A percentile compares a stretch with the other conserved stretches of the same genome.
Conservation (phyloP, 805 yeast genomes). For the Metschnikowia chrysomelidarum region DNA sequence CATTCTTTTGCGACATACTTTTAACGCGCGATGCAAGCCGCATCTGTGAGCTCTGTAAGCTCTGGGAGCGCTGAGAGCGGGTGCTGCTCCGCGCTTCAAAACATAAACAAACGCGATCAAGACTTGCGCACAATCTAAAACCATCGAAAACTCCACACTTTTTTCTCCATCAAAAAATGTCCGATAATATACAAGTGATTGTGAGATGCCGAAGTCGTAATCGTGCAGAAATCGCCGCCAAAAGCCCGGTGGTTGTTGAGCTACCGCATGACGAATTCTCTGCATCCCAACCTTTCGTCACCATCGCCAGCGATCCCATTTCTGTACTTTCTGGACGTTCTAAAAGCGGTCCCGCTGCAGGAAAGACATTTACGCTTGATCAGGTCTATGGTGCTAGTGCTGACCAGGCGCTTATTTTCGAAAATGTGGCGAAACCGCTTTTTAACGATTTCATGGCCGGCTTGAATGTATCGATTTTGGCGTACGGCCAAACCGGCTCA, state of each 20-base stretch:
- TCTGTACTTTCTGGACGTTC: constrained; percentile 19
- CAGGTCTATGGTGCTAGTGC: constrained; percentile 81
- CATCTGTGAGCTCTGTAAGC: neutral
- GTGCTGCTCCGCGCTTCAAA: too few species aligned
- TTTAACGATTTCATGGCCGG: constrained; percentile 62
- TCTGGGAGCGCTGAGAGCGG: too few species aligned
- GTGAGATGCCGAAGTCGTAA: constrained; percentile 56
- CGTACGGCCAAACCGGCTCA: constrained; percentile 83
- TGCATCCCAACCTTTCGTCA: constrained; percentile 20
- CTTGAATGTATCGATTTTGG: constrained; percentile 72
- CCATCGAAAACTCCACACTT: too few species aligned
- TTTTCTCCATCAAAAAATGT: constrained; percentile 10
- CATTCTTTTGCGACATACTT: too few species aligned
- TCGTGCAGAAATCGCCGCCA: constrained; percentile 40
- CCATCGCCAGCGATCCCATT: constrained; percentile 20
- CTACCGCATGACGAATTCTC: constrained; percentile 36
- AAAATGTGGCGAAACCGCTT: constrained; percentile 70
- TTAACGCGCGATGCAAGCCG: too few species aligned
- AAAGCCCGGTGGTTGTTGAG: constrained; percentile 48
- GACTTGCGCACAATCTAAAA: too few species aligned
- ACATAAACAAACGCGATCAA: too few species aligned
- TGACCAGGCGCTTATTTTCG: constrained; percentile 65
- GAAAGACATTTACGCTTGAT: constrained; percentile 58
- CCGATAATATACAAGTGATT: constrained; percentile 47
- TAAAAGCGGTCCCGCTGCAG: constrained; percentile 19